Evolutionary conservation across 2,329 filamentous ascomycete species (phyloP).

Genomic region (Lecanoromycetidae sp.): DNA sequence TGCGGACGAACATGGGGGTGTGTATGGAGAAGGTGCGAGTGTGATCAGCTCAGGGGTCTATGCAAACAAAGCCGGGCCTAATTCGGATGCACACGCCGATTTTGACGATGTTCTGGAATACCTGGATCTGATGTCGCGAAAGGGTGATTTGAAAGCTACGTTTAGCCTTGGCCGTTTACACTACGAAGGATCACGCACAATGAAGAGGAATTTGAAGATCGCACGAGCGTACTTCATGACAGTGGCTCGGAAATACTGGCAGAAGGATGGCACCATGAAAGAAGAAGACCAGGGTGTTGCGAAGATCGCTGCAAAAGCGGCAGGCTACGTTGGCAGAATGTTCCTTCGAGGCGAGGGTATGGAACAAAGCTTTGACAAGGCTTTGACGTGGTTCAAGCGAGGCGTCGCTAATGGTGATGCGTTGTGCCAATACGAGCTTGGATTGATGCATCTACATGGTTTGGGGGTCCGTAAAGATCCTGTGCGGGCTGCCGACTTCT

Average conservation of each 20-base stretch:
- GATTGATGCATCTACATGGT: slow-evolving; percentile 71
- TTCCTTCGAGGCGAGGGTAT: slow-evolving; percentile 78
- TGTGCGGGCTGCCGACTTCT: slow-evolving; percentile 58
- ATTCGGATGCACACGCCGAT: slow-evolving; percentile 71
- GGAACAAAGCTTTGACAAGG: slow-evolving; percentile 63
- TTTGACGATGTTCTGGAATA: slow-evolving; percentile 94
- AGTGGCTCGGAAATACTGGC: slow-evolving; percentile 73
- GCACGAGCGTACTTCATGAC: slow-evolving; percentile 72
- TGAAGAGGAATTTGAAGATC: slow-evolving; percentile 59
- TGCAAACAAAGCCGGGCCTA: slow-evolving; percentile 58
- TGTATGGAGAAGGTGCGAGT: slow-evolving; percentile 92
- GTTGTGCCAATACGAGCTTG: slow-evolving; percentile 73
- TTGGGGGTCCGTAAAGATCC: slow-evolving; percentile 60
- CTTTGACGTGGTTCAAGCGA: slow-evolving; percentile 70
- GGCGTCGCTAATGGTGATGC: slow-evolving; percentile 65
- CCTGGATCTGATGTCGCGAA: slow-evolving; percentile 76
- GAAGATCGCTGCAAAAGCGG: slow-evolving; percentile 68
- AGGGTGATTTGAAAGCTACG: slow-evolving; percentile 77
- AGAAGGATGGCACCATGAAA: slow-evolving; percentile 59
- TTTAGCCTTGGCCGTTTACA: slow-evolving; percentile 76
- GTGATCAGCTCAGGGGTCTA: slow-evolving; percentile 76
- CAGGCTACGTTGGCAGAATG: slow-evolving; percentile 80
- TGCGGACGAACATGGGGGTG: slow-evolving; percentile 79
- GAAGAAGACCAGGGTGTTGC: slow-evolving; percentile 60
- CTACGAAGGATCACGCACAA: slow-evolving; percentile 69